Evolutionary conservation across 2,329 filamentous ascomycete species (phyloP), one percentile per base, ranked within the genome.

Genomic region (Trichophyton schoenleinii): DNA sequence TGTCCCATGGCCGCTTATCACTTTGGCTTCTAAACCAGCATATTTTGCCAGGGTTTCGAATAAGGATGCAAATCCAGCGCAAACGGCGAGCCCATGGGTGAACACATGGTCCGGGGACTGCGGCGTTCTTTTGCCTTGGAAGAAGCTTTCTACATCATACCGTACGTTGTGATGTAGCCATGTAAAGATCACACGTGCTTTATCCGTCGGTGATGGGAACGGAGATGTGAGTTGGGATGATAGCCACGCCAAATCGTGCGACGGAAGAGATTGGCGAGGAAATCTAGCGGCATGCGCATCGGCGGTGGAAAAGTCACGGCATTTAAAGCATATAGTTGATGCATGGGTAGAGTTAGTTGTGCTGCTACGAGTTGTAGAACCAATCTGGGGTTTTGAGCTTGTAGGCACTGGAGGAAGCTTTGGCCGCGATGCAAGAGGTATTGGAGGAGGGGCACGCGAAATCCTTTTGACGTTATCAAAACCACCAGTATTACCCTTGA

Each of bases 101-200:
- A 97, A 83, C 0, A 88, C 92, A 36, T 86, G 83, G 38, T 85
- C 82, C 0, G 90, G 87, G 0, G 84, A 87, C 48, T 84, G 85
- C 6, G 81, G 78, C 64, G 84, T 80, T 36, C 95, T 77, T 55
- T 78, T 84, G 41, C 85, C 83, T 61, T 80, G 83, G 70, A 95
- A 95, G 76, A 96, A 95, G 25, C 86, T 82, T 28, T 83, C 80
- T 0, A 85, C 84, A 70, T 97, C 89, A 71, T 97, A 99, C 55
- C 80, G 81, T 62, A 99, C 86, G 68, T 97, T 97, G 73, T 97
- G 86, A 74, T 97, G 92, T 46, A 91, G 84, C 94, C 94, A 99
- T 0, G 88, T 89, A 71, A 97, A 97, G 63, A 99, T 89, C 1
- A 85, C 90, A 31, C 94, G 83, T 1, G 94, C 92, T 76, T 96